phyloP scores from a whole-genome alignment of 331 rosid species.

The Telfairia occidentalis region DNA sequence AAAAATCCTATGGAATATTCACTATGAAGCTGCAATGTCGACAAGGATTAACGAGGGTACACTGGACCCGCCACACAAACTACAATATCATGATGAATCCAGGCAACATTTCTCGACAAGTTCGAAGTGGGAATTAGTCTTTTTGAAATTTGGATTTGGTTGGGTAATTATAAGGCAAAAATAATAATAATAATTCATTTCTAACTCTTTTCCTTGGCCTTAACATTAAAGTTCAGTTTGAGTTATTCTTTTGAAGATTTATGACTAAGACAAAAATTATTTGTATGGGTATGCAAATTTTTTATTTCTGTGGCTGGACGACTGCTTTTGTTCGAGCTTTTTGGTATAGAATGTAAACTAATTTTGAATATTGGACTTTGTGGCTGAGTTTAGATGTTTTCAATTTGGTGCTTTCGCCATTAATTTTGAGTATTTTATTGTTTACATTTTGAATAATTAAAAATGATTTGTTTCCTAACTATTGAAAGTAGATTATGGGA shows the following conservation, averaged over 20 bases:
- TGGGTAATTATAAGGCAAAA: not conserved
- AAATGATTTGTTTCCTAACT: not conserved
- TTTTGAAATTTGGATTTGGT: not conserved
- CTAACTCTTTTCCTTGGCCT: not conserved
- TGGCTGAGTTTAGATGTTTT: too few species aligned
- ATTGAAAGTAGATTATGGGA: not conserved
- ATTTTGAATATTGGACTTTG: not conserved
- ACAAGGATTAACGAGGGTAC: not conserved
- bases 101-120: not conserved
- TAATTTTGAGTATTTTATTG: not conserved
- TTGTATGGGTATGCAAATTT: too few species aligned
- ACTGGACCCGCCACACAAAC: not conserved
- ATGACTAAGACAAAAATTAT: too few species aligned
- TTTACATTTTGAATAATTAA: not conserved
- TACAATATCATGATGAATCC: not conserved
- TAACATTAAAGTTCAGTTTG: too few species aligned
- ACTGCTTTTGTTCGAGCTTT: not conserved
- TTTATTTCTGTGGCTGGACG: too few species aligned
- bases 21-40: not conserved
- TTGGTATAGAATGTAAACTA: not conserved
- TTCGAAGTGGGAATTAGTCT: not conserved
- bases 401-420: not conserved
- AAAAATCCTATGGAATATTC: conserved; percentile 9
- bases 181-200: too few species aligned
- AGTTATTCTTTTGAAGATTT: too few species aligned